A percentile compares a stretch with the other conserved stretches of the same genome.
Conservation (phyloP, 208 protist species). For the Leishmania tarentolae region DNA sequence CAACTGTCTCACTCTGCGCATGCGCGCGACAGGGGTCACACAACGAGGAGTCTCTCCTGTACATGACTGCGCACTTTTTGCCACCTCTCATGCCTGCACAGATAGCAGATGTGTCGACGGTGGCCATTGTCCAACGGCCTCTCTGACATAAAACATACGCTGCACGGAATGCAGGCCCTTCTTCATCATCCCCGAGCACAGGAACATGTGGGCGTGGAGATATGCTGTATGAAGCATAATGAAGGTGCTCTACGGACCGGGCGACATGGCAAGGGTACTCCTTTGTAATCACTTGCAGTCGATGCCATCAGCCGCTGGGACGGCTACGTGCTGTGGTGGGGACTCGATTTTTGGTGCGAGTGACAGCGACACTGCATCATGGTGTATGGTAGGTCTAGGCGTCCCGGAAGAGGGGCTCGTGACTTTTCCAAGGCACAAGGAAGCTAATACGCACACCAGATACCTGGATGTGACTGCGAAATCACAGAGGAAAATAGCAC, state of each 20-base stretch:
- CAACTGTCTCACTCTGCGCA: no score
- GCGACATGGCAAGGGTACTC: not conserved
- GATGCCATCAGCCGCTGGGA: not conserved
- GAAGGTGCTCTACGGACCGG: not conserved
- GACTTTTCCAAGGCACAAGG: not conserved
- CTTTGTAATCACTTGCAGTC: not conserved
- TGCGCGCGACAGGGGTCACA: no score
- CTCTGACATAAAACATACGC: no score
- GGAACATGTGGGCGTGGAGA: not conserved
- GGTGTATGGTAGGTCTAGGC: not conserved
- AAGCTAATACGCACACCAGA: not conserved
- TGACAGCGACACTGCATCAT: not conserved
- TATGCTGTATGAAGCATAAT: not conserved
- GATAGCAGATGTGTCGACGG: no score
- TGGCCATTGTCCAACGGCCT: no score
- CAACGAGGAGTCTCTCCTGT: no score
- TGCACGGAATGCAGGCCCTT: not conserved
- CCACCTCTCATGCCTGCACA: no score
- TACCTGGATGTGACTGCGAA: constrained; percentile 13
- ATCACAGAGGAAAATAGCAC: not conserved
- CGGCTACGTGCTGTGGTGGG: no score
- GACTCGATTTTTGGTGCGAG: no score
- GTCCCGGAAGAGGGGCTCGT: constrained; percentile 1
- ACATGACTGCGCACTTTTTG: no score
- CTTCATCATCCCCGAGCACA: not conserved